A percentile compares a stretch with the other conserved stretches of the same genome.
phyloP scores from a whole-genome alignment of 441 rosid species.

The Adansonia grandidieri region DNA sequence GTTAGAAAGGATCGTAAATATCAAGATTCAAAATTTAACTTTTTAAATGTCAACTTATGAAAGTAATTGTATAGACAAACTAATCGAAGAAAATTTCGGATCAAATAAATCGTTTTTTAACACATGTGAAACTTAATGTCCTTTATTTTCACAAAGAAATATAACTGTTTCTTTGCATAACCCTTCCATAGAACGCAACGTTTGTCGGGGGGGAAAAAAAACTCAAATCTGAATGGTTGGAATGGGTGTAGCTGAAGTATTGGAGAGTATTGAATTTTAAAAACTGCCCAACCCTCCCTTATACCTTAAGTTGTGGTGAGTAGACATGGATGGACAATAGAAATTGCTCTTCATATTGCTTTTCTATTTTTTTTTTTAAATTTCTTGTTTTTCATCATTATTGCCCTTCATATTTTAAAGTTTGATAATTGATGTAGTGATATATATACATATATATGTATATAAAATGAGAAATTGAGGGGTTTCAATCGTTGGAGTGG shows the following conservation, averaged over 20 bases:
- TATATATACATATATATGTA: background rate
- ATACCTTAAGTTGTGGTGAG: background rate
- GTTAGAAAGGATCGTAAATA: too few species aligned
- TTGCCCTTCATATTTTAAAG: background rate
- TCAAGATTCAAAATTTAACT: too few species aligned
- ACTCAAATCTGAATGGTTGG: background rate
- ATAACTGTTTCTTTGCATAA: too few species aligned
- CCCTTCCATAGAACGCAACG: too few species aligned
- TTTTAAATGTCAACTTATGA: too few species aligned
- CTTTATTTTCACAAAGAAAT: too few species aligned
- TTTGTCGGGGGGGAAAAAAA: background rate
- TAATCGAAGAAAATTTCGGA: too few species aligned
- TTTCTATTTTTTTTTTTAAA: too few species aligned
- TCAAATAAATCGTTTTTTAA: background rate
- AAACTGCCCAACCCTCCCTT: too few species aligned
- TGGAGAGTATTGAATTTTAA: background rate
- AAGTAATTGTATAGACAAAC: too few species aligned
- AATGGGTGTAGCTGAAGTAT: background rate
- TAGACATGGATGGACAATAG: background rate
- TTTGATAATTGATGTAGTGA: background rate
- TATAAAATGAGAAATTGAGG: background rate
- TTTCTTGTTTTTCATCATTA: too few species aligned
- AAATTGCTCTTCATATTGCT: background rate
- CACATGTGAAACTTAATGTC: background rate
- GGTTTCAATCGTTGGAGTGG: background rate